Percentiles rank a stretch among this genome's conserved stretches.
Evolutionary conservation across 345 rosid species (phyloP).

Genomic region (Dipteronia sinensis): DNA sequence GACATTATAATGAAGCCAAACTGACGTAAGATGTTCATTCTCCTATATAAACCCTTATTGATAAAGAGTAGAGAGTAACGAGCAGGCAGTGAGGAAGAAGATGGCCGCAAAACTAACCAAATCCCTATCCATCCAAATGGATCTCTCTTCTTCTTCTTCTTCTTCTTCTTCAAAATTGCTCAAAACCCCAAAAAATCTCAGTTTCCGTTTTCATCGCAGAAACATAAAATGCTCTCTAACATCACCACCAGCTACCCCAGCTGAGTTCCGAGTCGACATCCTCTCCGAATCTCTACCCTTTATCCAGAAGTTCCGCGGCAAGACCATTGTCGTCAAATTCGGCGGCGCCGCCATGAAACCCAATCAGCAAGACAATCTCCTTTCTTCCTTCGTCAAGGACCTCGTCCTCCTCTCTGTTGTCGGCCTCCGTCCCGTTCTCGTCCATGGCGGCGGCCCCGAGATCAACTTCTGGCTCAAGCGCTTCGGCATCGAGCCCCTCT

Average conservation of each 20-base stretch:
- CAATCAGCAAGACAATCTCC: slow-evolving; percentile 37
- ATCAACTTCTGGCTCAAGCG: slow-evolving; percentile 72
- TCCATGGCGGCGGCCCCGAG: slow-evolving; percentile 95
- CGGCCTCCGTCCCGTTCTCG: slow-evolving; percentile 87
- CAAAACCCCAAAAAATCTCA: neutral
- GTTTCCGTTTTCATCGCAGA: neutral
- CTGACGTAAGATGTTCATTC: too few species aligned
- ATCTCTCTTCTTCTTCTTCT: neutral
- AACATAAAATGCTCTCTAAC: slow-evolving; percentile 8
- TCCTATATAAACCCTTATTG: neutral
- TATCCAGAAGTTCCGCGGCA: slow-evolving; percentile 88
- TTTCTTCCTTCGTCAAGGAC: slow-evolving; percentile 70
- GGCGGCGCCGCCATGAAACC: slow-evolving; percentile 96
- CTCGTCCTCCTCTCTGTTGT: slow-evolving; percentile 84
- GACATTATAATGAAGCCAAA: too few species aligned
- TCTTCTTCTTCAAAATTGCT: neutral
- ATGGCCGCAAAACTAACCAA: neutral
- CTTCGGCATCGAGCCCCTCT: slow-evolving; percentile 67
- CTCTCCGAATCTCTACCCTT: slow-evolving; percentile 92
- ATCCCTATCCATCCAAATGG: neutral
- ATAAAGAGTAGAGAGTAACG: too few species aligned
- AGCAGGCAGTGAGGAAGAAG: neutral
- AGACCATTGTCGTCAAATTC: slow-evolving; percentile 87
- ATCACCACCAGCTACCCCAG: slow-evolving; percentile 9
- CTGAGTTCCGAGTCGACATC: slow-evolving; percentile 65